Evolutionary conservation across 148 eudicot genomes (phyloP), one percentile per base, ranked within the genome.

Genomic region (Polygonum maritimum): DNA sequence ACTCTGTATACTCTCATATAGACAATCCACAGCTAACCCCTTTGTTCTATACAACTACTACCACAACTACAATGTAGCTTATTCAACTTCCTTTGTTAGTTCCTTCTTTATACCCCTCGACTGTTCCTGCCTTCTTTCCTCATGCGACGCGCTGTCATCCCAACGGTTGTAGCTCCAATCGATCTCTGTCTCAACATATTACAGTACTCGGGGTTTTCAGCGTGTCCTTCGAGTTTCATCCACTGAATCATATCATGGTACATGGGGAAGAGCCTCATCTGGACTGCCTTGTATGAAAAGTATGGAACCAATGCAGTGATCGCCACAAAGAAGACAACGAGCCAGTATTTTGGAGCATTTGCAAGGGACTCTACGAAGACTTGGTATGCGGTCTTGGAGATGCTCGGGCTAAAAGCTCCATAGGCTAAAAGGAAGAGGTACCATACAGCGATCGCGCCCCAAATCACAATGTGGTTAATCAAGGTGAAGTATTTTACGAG

Each of bases 171-270:
- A 2, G 76, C 83, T 21, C 90, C 74, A 36, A 89, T 84, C 4
- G 96, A 89, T 74, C 92, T 82, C 81, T 86, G 93, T 12, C 85
- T 79, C 18, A 87, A 87, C 79, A 84, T 80, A 39, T 78, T 80
- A 75, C 86, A 80, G 69, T 73, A 86, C 55, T 93, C 98, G 2
- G 94, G 85, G 21, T 93, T 97, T 4, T 93, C 84, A 0, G 82
- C 18, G 13, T 45, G 75, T 10, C 97, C 97, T 75, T 93, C 87
- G 21, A 80, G 78, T 74, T 91, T 82, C 9, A 89, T 85, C 92
- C 91, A 87, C 79, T 89, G 98, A 69, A 93, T 85, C 91, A 82
- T 85, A 9, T 85, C 88, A 75, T 93, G 97, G 82, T 91, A 93
- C 91, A 86, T 84, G 7, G 98, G 98, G 77, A 93, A 78, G 78